These are phyloP conservation scores for Paracamarosporium sp. DNA, from an alignment of 2,329 filamentous ascomycete genomes.

Conservation along the genomic window DNA sequence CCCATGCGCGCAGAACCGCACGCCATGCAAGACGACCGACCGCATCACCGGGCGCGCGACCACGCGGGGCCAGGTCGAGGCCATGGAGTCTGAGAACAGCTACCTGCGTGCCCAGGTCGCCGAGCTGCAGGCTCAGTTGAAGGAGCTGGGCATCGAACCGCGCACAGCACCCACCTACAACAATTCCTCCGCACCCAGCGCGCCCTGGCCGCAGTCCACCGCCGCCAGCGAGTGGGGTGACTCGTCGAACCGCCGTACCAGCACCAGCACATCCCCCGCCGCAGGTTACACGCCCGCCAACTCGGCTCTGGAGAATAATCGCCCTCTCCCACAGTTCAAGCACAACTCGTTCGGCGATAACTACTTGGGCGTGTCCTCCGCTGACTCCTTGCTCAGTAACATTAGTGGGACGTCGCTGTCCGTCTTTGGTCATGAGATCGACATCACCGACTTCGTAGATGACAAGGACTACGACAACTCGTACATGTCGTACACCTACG, in stretches of 20 bases:
- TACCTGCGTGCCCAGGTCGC: conserved; percentile 71
- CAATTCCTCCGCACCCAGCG: conserved; percentile 32
- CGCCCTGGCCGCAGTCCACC: conserved; percentile 22
- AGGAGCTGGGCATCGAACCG: conserved; percentile 66
- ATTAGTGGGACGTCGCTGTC: conserved; percentile 79
- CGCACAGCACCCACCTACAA: conserved; percentile 53
- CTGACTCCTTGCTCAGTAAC: conserved; percentile 71
- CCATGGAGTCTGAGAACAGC: conserved; percentile 75
- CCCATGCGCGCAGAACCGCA: conserved; percentile 76
- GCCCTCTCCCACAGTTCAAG: conserved; percentile 54
- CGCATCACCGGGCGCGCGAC: conserved; percentile 83
- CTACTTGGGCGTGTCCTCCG: conserved; percentile 70
- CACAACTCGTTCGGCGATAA: conserved; percentile 62
- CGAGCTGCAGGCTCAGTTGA: conserved; percentile 72
- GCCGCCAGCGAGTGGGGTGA: conserved; percentile 31
- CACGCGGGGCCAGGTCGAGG: conserved; percentile 77
- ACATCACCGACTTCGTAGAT: conserved; percentile 75
- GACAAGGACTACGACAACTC: conserved; percentile 66
- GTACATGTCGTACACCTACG: conserved; percentile 72
- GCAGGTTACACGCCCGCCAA: conserved; percentile 32
- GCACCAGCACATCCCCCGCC: conserved; percentile 29
- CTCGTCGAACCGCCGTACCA: conserved; percentile 16
- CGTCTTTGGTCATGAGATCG: conserved; percentile 79
- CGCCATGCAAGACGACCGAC: conserved; percentile 84
- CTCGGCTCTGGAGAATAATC: conserved; percentile 19